phyloP scores from a whole-genome alignment of 73 alveolate species.

The Paramecium caudatum region DNA sequence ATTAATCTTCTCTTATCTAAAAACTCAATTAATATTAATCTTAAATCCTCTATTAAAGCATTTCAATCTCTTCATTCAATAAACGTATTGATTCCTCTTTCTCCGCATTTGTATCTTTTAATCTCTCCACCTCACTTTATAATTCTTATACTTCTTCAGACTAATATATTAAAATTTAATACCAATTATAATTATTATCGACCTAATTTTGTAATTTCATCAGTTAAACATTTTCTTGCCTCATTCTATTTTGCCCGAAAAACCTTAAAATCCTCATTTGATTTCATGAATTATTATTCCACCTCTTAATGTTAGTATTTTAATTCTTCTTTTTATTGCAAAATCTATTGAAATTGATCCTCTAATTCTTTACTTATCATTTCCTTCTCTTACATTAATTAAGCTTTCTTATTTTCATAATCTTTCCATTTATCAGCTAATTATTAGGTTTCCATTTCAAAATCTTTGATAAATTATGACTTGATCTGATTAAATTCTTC shows the following conservation, averaged over 20 bases:
- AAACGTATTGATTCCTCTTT: constrained; percentile 48
- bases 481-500: constrained; percentile 32
- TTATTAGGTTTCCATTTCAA: constrained; percentile 48
- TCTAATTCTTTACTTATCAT: constrained; percentile 57
- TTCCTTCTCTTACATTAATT: constrained; percentile 31
- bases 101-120: constrained; percentile 58
- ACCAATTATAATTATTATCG: neutral
- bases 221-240: constrained; percentile 11
- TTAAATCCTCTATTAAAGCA: constrained; percentile 30
- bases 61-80: constrained; percentile 57
- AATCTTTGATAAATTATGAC: constrained; percentile 15
- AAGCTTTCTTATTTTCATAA: constrained; percentile 29
- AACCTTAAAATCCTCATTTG: constrained; percentile 54
- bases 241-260: neutral
- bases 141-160: constrained; percentile 44
- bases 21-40: constrained; percentile 44
- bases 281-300: neutral
- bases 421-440: constrained; percentile 64
- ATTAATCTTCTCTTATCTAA: constrained; percentile 40
- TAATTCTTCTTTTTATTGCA: constrained; percentile 41
- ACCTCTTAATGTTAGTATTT: constrained; percentile 6
- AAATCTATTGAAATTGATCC: constrained; percentile 10
- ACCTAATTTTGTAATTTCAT: constrained; percentile 19
- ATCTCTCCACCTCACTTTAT: neutral
- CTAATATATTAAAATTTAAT: neutral